Percentiles rank a stretch among this genome's conserved stretches.
Conservation (phyloP, 768 basidiomycete species). For the Lentinula raphanica region DNA sequence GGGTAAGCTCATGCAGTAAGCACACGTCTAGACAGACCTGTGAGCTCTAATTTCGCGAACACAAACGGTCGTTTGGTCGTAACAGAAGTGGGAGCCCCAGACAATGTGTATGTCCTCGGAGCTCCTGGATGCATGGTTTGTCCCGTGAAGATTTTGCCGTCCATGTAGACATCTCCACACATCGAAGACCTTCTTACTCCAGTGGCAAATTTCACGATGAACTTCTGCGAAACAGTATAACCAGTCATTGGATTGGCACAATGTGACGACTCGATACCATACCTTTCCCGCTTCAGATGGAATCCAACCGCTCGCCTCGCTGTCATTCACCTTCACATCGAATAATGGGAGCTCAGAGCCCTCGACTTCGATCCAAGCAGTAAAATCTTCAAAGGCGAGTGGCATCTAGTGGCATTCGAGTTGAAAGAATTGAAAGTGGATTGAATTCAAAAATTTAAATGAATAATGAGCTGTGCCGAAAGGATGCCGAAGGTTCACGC, state of each 20-base stretch:
- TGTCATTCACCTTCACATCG: neutral
- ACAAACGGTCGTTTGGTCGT: neutral
- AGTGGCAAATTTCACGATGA: neutral
- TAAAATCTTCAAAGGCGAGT: neutral
- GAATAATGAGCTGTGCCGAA: too few relatives aligned
- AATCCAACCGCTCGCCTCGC: too few relatives aligned
- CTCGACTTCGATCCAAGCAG: neutral
- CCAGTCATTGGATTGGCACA: too few relatives aligned
- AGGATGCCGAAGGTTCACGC: too few relatives aligned
- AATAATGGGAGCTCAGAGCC: neutral
- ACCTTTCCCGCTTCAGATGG: neutral
- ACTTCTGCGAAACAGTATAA: neutral
- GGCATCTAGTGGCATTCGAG: too few relatives aligned
- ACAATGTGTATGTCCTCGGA: neutral
- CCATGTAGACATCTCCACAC: neutral
- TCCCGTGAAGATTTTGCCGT: neutral
- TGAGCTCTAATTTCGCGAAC: neutral
- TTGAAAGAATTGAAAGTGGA: too few relatives aligned
- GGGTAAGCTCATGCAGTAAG: neutral
- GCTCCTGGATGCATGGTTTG: neutral
- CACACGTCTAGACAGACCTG: neutral
- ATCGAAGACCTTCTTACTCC: neutral
- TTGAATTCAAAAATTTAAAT: too few relatives aligned
- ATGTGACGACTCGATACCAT: neutral
- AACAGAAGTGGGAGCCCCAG: neutral